These are phyloP conservation scores for Kodamaea alishanica DNA, from an alignment of 1,139 yeast genomes.

Conservation along the genomic window DNA sequence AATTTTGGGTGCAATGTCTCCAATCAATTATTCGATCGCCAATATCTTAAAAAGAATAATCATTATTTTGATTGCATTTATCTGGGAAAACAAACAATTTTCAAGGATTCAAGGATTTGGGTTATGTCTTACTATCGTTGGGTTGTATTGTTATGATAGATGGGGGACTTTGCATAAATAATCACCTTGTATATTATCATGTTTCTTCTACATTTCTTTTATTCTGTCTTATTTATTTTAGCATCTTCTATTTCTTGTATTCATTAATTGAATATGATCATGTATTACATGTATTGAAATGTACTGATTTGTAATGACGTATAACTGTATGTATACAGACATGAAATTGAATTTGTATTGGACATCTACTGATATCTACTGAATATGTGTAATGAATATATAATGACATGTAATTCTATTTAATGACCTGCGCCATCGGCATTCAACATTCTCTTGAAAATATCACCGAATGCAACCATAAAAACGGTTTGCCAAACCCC, in stretches of 20 bases:
- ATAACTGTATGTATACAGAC: no score
- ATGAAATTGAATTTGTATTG: no score
- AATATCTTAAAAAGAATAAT: conserved; percentile 83
- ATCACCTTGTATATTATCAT: background rate
- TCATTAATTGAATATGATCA: no score
- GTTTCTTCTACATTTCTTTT: no score
- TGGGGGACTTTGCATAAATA: conserved; percentile 48
- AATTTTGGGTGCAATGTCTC: conserved; percentile 76
- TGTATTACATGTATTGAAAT: no score
- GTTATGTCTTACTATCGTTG: conserved; percentile 59
- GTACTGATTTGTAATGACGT: no score
- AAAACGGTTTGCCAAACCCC: conserved; percentile 98
- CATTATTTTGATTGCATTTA: conserved; percentile 73
- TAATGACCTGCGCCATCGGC: conserved; percentile 42
- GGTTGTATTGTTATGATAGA: conserved; percentile 67
- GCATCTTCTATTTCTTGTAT: no score
- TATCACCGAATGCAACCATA: conserved; percentile 99
- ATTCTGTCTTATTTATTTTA: no score
- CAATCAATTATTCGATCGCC: conserved; percentile 90
- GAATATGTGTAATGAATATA: no score
- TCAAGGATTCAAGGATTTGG: conserved; percentile 63
- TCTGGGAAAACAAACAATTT: conserved; percentile 67
- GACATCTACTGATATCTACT: no score
- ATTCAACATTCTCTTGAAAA: conserved; percentile 47
- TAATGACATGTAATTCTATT: no score